Percentiles rank a stretch among this genome's conserved stretches.
Conservation (phyloP, 805 yeast genomes). For the Yamadazyma sp. region DNA sequence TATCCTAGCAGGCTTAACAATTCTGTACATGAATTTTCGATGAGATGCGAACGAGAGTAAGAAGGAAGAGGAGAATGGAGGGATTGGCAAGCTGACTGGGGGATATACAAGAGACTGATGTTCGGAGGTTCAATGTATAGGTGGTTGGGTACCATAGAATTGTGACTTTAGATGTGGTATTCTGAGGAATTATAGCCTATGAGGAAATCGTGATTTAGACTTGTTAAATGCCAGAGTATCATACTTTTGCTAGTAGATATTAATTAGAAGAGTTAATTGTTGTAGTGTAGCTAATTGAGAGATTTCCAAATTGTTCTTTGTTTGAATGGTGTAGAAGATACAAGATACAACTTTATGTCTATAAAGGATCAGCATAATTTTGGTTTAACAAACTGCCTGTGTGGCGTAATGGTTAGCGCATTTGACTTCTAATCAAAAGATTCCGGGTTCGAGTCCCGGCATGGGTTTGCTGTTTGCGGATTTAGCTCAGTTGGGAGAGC, state of each 20-base stretch:
- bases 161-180: neutral
- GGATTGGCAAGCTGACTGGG: no score
- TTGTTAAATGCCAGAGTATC: no score
- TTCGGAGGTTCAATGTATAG: no score
- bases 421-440: conserved; percentile 67
- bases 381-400: conserved; percentile 36
- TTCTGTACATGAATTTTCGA: conserved; percentile 8
- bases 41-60: neutral
- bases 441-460: conserved; percentile 65
- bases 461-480: conserved; percentile 37
- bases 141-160: no score
- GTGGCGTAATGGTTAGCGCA: conserved; percentile 71
- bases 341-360: neutral
- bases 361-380: neutral
- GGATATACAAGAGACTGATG: neutral
- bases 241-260: no score
- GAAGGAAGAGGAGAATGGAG: neutral
- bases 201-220: no score
- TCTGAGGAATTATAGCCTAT: no score
- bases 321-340: neutral
- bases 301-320: neutral
- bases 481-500: conserved; percentile 40
- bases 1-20: conserved; percentile 7
- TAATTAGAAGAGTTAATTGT: no score
- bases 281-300: no score